Percentiles rank a stretch among this genome's conserved stretches.
Conservation (phyloP, 2,329 filamentous ascomycete species). For the Botrytis tulipae region DNA sequence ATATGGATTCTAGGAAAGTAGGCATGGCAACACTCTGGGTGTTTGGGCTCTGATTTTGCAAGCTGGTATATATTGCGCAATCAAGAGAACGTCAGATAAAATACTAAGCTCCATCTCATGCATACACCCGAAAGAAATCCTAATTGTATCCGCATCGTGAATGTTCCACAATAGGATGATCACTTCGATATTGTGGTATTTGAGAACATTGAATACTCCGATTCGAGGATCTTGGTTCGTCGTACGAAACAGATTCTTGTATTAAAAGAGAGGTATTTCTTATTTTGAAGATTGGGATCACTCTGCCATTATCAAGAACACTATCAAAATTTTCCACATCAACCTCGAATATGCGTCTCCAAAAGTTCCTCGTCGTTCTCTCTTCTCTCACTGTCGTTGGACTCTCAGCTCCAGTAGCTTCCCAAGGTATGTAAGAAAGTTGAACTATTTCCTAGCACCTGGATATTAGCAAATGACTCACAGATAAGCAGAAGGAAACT, state of each 20-base stretch:
- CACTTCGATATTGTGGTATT: not conserved
- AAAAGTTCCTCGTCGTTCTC: not conserved
- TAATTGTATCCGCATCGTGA: not conserved
- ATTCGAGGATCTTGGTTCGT: not conserved
- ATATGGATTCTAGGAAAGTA: not conserved
- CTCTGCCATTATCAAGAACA: not conserved
- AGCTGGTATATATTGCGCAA: not conserved
- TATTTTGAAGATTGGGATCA: not conserved
- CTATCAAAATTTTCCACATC: not conserved
- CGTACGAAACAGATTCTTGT: not conserved
- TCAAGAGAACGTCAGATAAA: not conserved
- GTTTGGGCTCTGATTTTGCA: not conserved
- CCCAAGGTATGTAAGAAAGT: not conserved
- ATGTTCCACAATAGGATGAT: not conserved
- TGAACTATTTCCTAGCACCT: not conserved
- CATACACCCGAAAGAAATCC: not conserved
- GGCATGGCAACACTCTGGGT: not conserved
- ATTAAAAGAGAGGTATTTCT: not conserved
- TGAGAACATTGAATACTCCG: not conserved
- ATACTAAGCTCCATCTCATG: not conserved
- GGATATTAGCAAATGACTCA: not conserved
- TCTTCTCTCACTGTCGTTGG: not conserved
- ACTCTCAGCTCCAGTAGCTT: not conserved
- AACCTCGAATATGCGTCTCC: not conserved
- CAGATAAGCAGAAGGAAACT: not conserved